Evolutionary conservation across 2,329 filamentous ascomycete species (phyloP).

Genomic region (Bipolaris sorokiniana): DNA sequence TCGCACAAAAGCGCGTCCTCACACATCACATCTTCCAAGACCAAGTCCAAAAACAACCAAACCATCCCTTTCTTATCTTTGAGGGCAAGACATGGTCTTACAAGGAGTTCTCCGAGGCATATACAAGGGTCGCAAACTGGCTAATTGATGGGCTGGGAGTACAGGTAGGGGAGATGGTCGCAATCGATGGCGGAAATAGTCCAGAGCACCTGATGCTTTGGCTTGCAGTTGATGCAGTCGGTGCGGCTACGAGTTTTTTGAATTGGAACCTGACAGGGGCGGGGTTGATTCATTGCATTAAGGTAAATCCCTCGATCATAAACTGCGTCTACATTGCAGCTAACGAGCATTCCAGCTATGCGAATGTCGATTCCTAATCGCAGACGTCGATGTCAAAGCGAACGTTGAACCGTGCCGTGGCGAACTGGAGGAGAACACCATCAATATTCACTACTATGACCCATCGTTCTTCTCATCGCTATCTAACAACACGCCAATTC

Average conservation of each 20-base stretch:
- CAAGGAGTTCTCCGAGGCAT: slow-evolving; percentile 38
- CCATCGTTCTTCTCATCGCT: slow-evolving; percentile 34
- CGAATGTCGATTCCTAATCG: slow-evolving; percentile 53
- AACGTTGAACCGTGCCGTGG: slow-evolving; percentile 48
- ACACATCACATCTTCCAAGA: slow-evolving; percentile 44
- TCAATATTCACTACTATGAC: slow-evolving; percentile 41
- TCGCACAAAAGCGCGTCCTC: slow-evolving; percentile 29
- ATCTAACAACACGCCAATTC: slow-evolving; percentile 28
- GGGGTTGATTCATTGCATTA: slow-evolving; percentile 45
- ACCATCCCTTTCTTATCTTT: slow-evolving; percentile 45
- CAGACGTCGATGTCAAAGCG: slow-evolving; percentile 56
- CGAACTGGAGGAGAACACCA: slow-evolving; percentile 29
- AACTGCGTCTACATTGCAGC: slow-evolving; percentile 30
- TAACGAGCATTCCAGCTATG: slow-evolving; percentile 59
- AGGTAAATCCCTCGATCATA: slow-evolving; percentile 38
- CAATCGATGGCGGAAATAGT: slow-evolving; percentile 45
- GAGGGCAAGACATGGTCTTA: slow-evolving; percentile 46
- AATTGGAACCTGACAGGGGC: slow-evolving; percentile 48
- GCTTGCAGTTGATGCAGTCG: slow-evolving; percentile 47
- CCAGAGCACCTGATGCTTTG: slow-evolving; percentile 48
- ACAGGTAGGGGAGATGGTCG: slow-evolving; percentile 42
- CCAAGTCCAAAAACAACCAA: slow-evolving; percentile 45
- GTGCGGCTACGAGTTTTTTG: slow-evolving; percentile 41
- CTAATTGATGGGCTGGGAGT: slow-evolving; percentile 45
- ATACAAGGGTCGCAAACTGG: slow-evolving; percentile 44